Evolutionary conservation across 2,329 filamentous ascomycete species (phyloP), one percentile per base, ranked within the genome.

Genomic region (Penicillium sp.): DNA sequence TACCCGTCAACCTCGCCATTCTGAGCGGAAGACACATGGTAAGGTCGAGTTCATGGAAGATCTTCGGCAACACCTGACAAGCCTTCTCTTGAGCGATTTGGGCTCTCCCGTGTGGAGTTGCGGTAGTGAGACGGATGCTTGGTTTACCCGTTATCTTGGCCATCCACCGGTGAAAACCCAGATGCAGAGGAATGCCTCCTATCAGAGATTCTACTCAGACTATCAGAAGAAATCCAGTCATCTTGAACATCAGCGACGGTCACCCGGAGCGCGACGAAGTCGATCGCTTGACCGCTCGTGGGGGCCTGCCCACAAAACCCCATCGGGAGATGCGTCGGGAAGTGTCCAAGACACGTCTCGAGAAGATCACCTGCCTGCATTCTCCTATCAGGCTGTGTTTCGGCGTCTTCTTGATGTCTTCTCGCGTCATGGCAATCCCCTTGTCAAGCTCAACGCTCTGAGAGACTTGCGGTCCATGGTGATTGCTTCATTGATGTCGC

Each of bases 51-150:
- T 96, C 66, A 73, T 95, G 46, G 76, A 81, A 6, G 85, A 89
- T 28, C 74, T 95, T 28, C 84, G 84, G 58, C 86, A 90, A 63
- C 86, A 84, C 0, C 72, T 97, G 35, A 91, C 85, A 1, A 90
- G 89, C 54, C 75, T 98, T 13, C 72, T 97, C 2, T 73, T 97
- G 26, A 97, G 91, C 43, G 93, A 98, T 65, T 76, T 97, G 4
- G 90, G 90, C 5, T 90, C 85, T 36, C 80, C 88, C 28, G 85
- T 96, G 1, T 93, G 94, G 67, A 82, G 84, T n/a, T 81, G 81
- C 43, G 93, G 93, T 3, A 95, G 90, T 37, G 93, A 98, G 71
- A 97, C 91, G 0, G 93, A 97, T 66, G 77, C 77, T 3, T 96
- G 91, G 86, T 93, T 96, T 57, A 68, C 59, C 55, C 77, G 73